Conservation (phyloP, 768 basidiomycete genomes). For the Pulveroboletus sp. region DNA sequence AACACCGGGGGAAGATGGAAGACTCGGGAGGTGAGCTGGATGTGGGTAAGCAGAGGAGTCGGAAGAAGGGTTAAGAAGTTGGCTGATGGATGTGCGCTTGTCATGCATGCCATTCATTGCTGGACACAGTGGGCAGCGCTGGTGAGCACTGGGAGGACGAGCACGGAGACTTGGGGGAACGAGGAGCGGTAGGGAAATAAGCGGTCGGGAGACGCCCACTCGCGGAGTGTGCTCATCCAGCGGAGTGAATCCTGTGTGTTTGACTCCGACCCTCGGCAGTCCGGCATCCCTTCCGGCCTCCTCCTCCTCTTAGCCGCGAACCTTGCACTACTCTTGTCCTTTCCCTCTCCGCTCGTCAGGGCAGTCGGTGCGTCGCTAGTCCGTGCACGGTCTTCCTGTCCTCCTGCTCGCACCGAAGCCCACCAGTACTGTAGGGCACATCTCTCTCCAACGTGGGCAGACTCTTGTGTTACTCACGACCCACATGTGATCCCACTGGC, state of each 20-base stretch:
- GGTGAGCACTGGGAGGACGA: slow-evolving; percentile 5
- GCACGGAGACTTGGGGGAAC: slow-evolving; percentile 16
- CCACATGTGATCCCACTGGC: neutral
- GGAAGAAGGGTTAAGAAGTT: slow-evolving; percentile 47
- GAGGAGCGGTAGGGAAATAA: slow-evolving; percentile 25
- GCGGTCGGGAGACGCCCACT: slow-evolving; percentile 28
- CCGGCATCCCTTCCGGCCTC: slow-evolving; percentile 23
- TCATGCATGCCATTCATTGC: slow-evolving; percentile 43
- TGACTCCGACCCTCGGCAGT: slow-evolving; percentile 28
- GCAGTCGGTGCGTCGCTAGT: too few relatives aligned
- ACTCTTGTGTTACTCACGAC: neutral
- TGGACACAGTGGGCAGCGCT: slow-evolving; percentile 14
- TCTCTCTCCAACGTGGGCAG: neutral
- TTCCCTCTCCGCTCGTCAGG: too few relatives aligned
- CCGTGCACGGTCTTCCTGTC: too few relatives aligned
- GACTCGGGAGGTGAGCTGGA: slow-evolving; percentile 26
- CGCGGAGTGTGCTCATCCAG: slow-evolving; percentile 27
- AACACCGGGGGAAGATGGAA: slow-evolving; percentile 21
- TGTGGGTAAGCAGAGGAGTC: slow-evolving; percentile 33
- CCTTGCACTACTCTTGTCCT: slow-evolving; percentile 3
- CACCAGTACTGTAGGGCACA: too few relatives aligned
- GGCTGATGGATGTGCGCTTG: slow-evolving; percentile 48
- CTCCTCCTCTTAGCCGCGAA: slow-evolving; percentile 25
- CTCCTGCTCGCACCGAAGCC: too few relatives aligned
- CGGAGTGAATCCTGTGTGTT: slow-evolving; percentile 26